Conservation (phyloP, 805 yeast species). For the Candida odintsovae region DNA sequence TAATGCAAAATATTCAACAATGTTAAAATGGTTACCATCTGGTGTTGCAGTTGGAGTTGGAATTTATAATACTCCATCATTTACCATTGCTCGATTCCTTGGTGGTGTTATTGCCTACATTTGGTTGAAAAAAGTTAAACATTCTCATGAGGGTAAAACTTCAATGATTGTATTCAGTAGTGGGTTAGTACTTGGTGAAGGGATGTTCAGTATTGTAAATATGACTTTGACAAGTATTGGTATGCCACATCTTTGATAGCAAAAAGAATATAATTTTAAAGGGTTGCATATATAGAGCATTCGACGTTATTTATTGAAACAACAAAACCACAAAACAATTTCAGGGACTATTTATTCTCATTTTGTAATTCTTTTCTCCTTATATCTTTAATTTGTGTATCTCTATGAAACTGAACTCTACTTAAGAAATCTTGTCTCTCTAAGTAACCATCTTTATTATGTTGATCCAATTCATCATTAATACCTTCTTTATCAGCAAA, state of each 20-base stretch:
- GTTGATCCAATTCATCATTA: constrained; percentile 70
- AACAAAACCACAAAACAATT: too few species aligned
- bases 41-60: constrained; percentile 99
- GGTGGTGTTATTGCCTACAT: constrained; percentile 72
- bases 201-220: constrained; percentile 75
- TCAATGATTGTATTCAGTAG: constrained; percentile 82
- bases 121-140: constrained; percentile 42
- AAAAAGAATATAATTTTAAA: too few species aligned
- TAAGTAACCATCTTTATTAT: constrained; percentile 85
- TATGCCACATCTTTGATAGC: constrained; percentile 50
- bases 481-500: constrained; percentile 86
- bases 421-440: constrained; percentile 87
- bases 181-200: constrained; percentile 93
- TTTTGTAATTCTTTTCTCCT: constrained; percentile 29
- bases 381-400: constrained; percentile 32
- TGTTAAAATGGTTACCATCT: constrained; percentile 64
- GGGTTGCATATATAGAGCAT: too few species aligned
- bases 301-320: not conserved
- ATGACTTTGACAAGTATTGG: constrained; percentile 70
- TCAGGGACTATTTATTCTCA: constrained; percentile 7
- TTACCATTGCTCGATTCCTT: constrained; percentile 85
- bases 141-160: constrained; percentile 48
- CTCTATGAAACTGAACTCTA: constrained; percentile 52
- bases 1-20: constrained; percentile 29
- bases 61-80: constrained; percentile 87